phyloP scores from a whole-genome alignment of 75 land plant species.

The Selaginella moellendorffii region DNA sequence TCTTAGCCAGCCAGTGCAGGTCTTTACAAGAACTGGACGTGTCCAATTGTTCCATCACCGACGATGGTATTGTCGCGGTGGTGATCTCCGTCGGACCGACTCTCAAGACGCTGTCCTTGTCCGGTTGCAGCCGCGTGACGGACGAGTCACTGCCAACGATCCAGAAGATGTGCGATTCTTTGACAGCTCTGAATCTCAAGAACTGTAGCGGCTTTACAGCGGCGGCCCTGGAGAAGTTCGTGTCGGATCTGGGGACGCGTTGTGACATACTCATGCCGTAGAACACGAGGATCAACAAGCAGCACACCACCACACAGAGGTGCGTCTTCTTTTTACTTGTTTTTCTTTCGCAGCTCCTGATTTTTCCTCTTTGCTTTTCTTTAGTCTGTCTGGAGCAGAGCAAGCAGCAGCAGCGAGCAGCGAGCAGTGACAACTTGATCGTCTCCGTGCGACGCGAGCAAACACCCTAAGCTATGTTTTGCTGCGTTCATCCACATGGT shows the following conservation, averaged over 20 bases:
- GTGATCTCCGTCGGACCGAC: slow-evolving; percentile 27
- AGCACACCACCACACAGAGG: no score
- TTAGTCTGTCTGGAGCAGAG: no score
- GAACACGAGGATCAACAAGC: no score
- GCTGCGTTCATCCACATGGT: no score
- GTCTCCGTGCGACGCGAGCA: no score
- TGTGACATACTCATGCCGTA: background rate
- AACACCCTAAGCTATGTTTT: no score
- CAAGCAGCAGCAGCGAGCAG: no score
- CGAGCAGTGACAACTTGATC: no score
- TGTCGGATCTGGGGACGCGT: background rate
- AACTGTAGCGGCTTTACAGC: slow-evolving; percentile 43
- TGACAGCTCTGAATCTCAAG: slow-evolving; percentile 60
- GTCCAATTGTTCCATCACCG: slow-evolving; percentile 47
- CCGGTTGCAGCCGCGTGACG: slow-evolving; percentile 48
- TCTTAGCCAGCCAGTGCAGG: slow-evolving; percentile 36
- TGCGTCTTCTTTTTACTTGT: no score
- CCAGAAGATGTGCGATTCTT: slow-evolving; percentile 25
- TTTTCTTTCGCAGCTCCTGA: no score
- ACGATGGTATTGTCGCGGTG: slow-evolving; percentile 45
- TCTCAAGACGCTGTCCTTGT: slow-evolving; percentile 46
- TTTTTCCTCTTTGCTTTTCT: no score
- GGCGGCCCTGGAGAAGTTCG: slow-evolving; percentile 15
- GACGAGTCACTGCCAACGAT: slow-evolving; percentile 42
- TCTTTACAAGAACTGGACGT: slow-evolving; percentile 53